Conservation (phyloP, 805 yeast species). For the Scheffersomyces amazonensis region DNA sequence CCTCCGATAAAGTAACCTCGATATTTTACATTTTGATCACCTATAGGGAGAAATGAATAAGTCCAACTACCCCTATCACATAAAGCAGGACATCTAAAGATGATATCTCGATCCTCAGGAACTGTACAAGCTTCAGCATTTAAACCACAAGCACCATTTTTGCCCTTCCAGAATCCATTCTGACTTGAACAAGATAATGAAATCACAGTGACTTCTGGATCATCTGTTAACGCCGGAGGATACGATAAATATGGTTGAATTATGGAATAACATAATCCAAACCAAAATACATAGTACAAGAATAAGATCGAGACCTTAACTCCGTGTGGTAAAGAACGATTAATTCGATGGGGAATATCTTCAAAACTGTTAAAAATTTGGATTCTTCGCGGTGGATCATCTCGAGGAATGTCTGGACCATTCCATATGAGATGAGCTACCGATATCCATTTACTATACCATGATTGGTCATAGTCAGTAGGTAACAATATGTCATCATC, state of each 20-base stretch:
- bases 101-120: slow-evolving; percentile 39
- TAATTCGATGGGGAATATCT: slow-evolving; percentile 39
- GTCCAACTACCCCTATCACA: slow-evolving; percentile 79
- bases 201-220: slow-evolving; percentile 26
- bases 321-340: slow-evolving; percentile 18
- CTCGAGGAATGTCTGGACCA: slow-evolving; percentile 53
- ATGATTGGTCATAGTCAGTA: no score
- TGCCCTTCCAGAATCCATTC: slow-evolving; percentile 66
- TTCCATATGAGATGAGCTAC: no score
- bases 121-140: slow-evolving; percentile 61
- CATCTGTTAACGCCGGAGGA: slow-evolving; percentile 29
- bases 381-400: slow-evolving; percentile 44
- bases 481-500: no score
- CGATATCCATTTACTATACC: no score
- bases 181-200: slow-evolving; percentile 50
- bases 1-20: slow-evolving; percentile 78
- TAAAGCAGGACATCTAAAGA: slow-evolving; percentile 81
- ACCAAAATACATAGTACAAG: slow-evolving; percentile 48
- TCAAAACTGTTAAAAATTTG: slow-evolving; percentile 25
- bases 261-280: slow-evolving; percentile 31
- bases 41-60: slow-evolving; percentile 73
- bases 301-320: slow-evolving; percentile 26
- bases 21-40: slow-evolving; percentile 64
- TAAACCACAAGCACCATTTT: slow-evolving; percentile 72
- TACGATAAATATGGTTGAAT: slow-evolving; percentile 45